phyloP scores from a whole-genome alignment of 116 monocot species.

The Phalaenopsis hybrid region DNA sequence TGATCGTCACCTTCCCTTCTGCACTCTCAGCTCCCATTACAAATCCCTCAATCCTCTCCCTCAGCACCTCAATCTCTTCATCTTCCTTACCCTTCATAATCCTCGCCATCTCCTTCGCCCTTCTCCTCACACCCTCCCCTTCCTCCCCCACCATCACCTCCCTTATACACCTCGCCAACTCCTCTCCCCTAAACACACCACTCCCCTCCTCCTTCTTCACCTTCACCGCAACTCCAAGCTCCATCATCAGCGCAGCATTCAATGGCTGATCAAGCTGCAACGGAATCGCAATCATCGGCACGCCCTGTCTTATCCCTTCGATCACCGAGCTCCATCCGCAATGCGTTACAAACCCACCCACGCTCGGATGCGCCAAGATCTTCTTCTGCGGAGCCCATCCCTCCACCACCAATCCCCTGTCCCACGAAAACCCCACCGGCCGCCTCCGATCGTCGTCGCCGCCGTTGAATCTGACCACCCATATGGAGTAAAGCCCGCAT shows the following conservation, averaged over 20 bases:
- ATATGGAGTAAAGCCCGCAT: constrained; percentile 26
- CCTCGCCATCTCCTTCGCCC: constrained; percentile 11
- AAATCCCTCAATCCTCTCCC: neutral
- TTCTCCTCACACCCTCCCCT: constrained; percentile 9
- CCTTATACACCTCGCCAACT: constrained; percentile 10
- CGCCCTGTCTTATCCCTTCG: constrained; percentile 34
- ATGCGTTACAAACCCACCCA: constrained; percentile 42
- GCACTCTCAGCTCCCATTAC: no score
- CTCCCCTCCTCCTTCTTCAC: neutral
- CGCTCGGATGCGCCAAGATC: constrained; percentile 29
- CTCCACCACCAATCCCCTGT: constrained; percentile 33
- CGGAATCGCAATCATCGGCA: constrained; percentile 39
- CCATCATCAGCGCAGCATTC: constrained; percentile 21
- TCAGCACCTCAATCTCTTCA: constrained; percentile 13
- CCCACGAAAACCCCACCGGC: neutral
- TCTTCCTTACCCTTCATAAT: constrained; percentile 7
- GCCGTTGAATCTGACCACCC: constrained; percentile 36
- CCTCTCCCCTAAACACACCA: constrained; percentile 2
- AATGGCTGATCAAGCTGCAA: constrained; percentile 39
- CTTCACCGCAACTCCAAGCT: constrained; percentile 27
- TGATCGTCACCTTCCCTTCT: no score
- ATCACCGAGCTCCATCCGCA: constrained; percentile 54
- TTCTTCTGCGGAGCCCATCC: constrained; percentile 59
- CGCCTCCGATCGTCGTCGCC: neutral
- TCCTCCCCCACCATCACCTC: constrained; percentile 2